phyloP scores from a whole-genome alignment of 2,329 filamentous ascomycete genomes.

The Capronia americana region DNA sequence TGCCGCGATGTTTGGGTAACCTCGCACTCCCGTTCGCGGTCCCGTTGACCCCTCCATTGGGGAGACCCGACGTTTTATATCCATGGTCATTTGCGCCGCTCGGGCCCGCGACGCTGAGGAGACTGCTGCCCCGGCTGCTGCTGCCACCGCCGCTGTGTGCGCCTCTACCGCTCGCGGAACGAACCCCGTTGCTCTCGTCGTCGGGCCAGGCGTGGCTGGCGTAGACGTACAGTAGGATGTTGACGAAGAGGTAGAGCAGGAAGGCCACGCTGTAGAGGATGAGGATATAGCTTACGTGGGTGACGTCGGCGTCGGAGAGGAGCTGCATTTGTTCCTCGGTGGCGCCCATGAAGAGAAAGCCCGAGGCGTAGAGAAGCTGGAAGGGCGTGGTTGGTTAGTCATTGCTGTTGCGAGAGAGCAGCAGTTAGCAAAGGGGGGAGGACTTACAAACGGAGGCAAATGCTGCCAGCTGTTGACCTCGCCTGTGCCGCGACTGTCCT shows the following conservation, averaged over 20 bases:
- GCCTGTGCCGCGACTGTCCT: conserved; percentile 72
- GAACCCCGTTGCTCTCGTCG: conserved; percentile 39
- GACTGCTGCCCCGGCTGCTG: conserved; percentile 6
- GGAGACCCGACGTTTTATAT: conserved; percentile 23
- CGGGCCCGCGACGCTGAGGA: conserved; percentile 28
- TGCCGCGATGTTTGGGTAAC: conserved; percentile 34
- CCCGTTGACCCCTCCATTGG: conserved; percentile 26
- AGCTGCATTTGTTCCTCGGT: conserved; percentile 95
- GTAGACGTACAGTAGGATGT: conserved; percentile 85
- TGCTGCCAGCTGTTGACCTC: conserved; percentile 77
- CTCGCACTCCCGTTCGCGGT: conserved; percentile 27
- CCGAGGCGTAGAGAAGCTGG: conserved; percentile 86
- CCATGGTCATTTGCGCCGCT: conserved; percentile 16
- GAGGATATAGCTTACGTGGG: conserved; percentile 89
- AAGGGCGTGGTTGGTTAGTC: conserved; percentile 38
- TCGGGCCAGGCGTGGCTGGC: conserved; percentile 65
- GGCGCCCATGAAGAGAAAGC: conserved; percentile 96
- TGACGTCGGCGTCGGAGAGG: conserved; percentile 74
- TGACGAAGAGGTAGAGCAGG: conserved; percentile 86
- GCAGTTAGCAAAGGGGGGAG: conserved; percentile 23
- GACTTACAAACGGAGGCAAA: conserved; percentile 71
- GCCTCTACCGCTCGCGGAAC: conserved; percentile 5
- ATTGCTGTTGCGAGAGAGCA: conserved; percentile 28
- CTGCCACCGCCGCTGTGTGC: conserved; percentile 3
- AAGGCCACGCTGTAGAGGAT: conserved; percentile 91